These are phyloP conservation scores for Blastomyces gilchristii DNA, from an alignment of 2,329 filamentous ascomycete genomes.

Conservation along the genomic window DNA sequence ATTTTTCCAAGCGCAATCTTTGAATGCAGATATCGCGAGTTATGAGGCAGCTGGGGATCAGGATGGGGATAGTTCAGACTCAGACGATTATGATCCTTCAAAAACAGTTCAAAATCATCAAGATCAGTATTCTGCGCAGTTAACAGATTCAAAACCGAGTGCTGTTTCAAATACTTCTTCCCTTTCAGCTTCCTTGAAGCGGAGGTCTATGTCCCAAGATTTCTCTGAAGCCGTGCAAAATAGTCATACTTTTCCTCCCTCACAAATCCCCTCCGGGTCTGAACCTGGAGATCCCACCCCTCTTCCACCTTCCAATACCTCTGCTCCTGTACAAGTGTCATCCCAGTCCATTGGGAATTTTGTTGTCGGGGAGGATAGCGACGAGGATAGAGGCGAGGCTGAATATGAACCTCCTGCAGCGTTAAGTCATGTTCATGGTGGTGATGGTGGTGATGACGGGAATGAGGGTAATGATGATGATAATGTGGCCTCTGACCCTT, in stretches of 20 bases:
- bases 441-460: slow-evolving; percentile 45
- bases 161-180: slow-evolving; percentile 21
- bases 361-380: slow-evolving; percentile 53
- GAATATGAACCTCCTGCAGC: slow-evolving; percentile 47
- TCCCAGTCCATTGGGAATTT: slow-evolving; percentile 50
- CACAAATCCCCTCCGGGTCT: slow-evolving; percentile 24
- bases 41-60: slow-evolving; percentile 39
- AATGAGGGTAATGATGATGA: slow-evolving; percentile 37
- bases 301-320: slow-evolving; percentile 18
- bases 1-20: slow-evolving; percentile 42
- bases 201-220: slow-evolving; percentile 20
- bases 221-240: slow-evolving; percentile 22
- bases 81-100: slow-evolving; percentile 47
- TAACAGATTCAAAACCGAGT: slow-evolving; percentile 25
- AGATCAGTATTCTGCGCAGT: slow-evolving; percentile 30
- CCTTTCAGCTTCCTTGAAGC: slow-evolving; percentile 19
- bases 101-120: slow-evolving; percentile 37
- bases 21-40: slow-evolving; percentile 31
- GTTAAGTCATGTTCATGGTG: slow-evolving; percentile 34
- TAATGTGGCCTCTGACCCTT: slow-evolving; percentile 39
- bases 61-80: slow-evolving; percentile 44
- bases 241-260: slow-evolving; percentile 23
- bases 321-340: slow-evolving; percentile 31
- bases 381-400: slow-evolving; percentile 40
- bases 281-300: slow-evolving; percentile 28